Evolutionary conservation across 169 alveolate genomes (phyloP).

Genomic region (Babesia ovata): DNA sequence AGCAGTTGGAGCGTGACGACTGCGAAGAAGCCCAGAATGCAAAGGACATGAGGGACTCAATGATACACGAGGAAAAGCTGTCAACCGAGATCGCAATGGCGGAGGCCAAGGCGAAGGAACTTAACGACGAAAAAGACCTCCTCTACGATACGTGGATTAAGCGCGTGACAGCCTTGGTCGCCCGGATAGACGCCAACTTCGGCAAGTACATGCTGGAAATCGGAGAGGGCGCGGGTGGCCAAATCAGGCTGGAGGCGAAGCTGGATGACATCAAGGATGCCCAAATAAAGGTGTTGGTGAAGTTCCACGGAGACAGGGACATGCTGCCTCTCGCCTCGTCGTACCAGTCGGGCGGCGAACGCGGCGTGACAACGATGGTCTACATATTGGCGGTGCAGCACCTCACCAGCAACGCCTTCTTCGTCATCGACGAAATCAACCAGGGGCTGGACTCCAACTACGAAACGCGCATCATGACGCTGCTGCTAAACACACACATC

Average conservation of each 20-base stretch:
- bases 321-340: conserved; percentile 72
- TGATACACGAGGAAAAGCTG: conserved; percentile 53
- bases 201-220: conserved; percentile 68
- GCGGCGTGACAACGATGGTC: conserved; percentile 78
- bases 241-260: conserved; percentile 68
- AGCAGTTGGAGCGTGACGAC: conserved; percentile 64
- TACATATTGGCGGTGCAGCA: conserved; percentile 75
- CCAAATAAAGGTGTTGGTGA: conserved; percentile 65
- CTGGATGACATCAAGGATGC: conserved; percentile 67
- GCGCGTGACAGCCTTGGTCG: conserved; percentile 55
- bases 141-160: conserved; percentile 53
- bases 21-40: conserved; percentile 63
- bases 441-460: conserved; percentile 76
- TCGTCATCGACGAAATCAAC: conserved; percentile 76
- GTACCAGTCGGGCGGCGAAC: conserved; percentile 80
- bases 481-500: conserved; percentile 38
- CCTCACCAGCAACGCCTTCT: conserved; percentile 72
- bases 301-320: conserved; percentile 68
- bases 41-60: conserved; percentile 55
- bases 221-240: conserved; percentile 73
- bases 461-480: conserved; percentile 67
- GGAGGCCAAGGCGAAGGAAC: conserved; percentile 16
- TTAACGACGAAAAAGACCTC: not conserved
- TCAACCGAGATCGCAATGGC: conserved; percentile 48
- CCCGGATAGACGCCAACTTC: conserved; percentile 65